Conservation (phyloP, 495 filamentous ascomycete species). For the Neurospora sp. region DNA sequence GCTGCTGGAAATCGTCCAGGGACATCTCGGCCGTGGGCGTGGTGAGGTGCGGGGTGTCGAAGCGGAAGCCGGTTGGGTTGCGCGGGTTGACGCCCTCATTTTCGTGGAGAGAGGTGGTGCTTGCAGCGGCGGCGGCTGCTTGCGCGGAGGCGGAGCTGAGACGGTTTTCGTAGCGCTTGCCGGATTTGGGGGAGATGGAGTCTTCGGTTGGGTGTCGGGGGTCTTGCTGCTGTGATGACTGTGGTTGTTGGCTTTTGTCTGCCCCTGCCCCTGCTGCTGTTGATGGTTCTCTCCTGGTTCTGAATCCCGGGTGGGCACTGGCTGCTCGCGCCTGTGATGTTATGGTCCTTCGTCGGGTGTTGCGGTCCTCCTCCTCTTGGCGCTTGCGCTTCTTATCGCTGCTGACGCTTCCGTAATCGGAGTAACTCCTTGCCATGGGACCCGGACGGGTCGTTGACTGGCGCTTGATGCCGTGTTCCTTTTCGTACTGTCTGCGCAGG, state of each 20-base stretch:
- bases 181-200: conserved; percentile 27
- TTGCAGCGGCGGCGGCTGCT: neutral
- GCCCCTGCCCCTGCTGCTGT: neutral
- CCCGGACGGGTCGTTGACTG: neutral
- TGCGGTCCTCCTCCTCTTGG: conserved; percentile 9
- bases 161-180: neutral
- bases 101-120: neutral
- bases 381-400: conserved; percentile 35
- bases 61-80: neutral
- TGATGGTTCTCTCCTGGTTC: conserved; percentile 1
- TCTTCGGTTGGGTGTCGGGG: conserved; percentile 4
- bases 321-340: neutral
- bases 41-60: conserved; percentile 22
- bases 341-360: conserved; percentile 1
- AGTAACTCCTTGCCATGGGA: conserved; percentile 3
- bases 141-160: neutral
- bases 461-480: conserved; percentile 3
- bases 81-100: neutral
- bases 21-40: conserved; percentile 29
- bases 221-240: neutral
- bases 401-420: conserved; percentile 12
- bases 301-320: neutral
- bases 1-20: conserved; percentile 21
- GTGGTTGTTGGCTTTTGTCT: neutral
- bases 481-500: conserved; percentile 3